Base-by-base conservation (phyloP, 2,329 filamentous ascomycete species). In the Curvularia lunata region DNA sequence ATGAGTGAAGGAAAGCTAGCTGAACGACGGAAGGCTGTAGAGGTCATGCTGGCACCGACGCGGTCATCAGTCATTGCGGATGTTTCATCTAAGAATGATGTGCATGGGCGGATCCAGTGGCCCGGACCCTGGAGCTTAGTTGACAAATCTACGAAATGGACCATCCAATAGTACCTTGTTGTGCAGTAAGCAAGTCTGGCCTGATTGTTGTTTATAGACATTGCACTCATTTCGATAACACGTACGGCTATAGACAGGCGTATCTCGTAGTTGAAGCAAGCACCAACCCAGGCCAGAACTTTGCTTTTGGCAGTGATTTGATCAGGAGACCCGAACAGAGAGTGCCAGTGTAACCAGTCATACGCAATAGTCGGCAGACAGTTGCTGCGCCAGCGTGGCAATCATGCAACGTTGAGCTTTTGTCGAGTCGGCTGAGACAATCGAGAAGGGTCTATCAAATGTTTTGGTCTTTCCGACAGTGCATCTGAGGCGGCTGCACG, bases 401-500 rank as follows among this genome's bases (percentile, higher is more conserved):
- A 67, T 64, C 38, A 63, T 56, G 64, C 58, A 62, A 56, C 56
- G 48, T 54, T 30, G 49, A 59, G 51, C 58, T 59, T 54, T 50
- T 32, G 60, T 70, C 48, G 59, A 67, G 62, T 65, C 48, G 67
- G 62, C 70, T 73, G 73, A 75, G 70, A 75, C 70, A 71, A 45
- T 62, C 57, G 54, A 62, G 48, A 65, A 60, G 61, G 63, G 52
- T 59, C 61, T 52, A 47, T 59, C 54, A 60, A 61, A 65, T 64
- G 62, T 64, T 65, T 69, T 72, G 63, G 49, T 65, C 58, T 62
- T 68, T 61, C 71, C 72, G 69, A 70, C 45, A 40, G 59, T 48
- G 66, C 61, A 67, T 61, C 69, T 62, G 64, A 67, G 65, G 59
- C 66, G 68, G 65, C 70, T 76, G 73, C 73, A 72, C 64, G 68